Evolutionary conservation across 2,329 filamentous ascomycete genomes (phyloP).

Genomic region (Colletotrichum sojae): DNA sequence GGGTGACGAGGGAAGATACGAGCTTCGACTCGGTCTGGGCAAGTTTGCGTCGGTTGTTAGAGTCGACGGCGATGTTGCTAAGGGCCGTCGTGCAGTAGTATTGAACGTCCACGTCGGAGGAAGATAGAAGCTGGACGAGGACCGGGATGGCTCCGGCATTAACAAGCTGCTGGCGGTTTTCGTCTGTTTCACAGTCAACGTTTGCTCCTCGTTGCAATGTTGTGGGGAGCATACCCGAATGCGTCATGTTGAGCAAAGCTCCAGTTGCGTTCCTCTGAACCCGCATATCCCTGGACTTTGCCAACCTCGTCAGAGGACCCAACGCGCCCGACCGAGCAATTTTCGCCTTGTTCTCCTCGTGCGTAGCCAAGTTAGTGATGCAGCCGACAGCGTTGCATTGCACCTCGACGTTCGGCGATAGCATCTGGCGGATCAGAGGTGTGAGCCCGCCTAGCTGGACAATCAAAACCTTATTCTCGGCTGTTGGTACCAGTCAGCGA

Average conservation of each 20-base stretch:
- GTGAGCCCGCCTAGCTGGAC: constrained; percentile 91
- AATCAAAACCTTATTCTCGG: constrained; percentile 97
- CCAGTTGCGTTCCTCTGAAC: constrained; percentile 98
- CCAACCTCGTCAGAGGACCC: constrained; percentile 89
- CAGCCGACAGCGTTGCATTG: constrained; percentile 99
- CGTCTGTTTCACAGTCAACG: constrained; percentile 71
- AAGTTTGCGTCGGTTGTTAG: constrained; percentile 89
- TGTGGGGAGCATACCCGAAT: constrained; percentile 80
- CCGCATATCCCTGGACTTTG: constrained; percentile 98
- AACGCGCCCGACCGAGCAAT: constrained; percentile 96
- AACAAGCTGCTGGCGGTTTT: constrained; percentile 97
- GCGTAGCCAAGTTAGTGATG: constrained; percentile 97
- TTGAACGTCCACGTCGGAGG: constrained; percentile 95
- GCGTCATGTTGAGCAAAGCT: constrained; percentile 97
- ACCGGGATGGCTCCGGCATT: constrained; percentile 98
- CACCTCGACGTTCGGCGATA: constrained; percentile 96
- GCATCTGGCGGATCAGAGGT: constrained; percentile 97
- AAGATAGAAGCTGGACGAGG: constrained; percentile 93
- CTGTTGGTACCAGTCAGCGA: constrained; percentile 61
- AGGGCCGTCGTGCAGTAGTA: constrained; percentile 99
- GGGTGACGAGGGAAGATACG: constrained; percentile 91
- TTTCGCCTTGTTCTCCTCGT: constrained; percentile 99
- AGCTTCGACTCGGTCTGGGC: constrained; percentile 92
- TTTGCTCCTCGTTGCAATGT: not conserved
- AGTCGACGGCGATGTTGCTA: constrained; percentile 98